Evolutionary conservation across 257 asterid species (phyloP), one percentile per base, ranked within the genome.

Genomic region (Solanum bulbocastanum): DNA sequence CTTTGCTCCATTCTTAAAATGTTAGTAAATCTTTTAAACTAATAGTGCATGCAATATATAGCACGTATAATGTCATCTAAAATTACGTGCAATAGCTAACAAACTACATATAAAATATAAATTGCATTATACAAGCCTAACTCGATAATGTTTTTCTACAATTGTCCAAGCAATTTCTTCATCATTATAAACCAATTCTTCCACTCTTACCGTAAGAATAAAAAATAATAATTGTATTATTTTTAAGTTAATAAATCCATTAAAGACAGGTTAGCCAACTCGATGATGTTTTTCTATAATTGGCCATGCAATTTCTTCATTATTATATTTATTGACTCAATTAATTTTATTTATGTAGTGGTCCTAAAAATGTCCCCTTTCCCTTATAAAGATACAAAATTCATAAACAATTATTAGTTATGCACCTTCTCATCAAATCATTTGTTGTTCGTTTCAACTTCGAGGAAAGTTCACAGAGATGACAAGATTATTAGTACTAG

Each of bases 381-480:
- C 44, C 42, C 86, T 82, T 49, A 46, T 20, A 37, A 32, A n/a
- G 66, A 52, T 3, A 82, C 42, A 49, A 18, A 49, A 82, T 37
- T 37, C 56, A 3, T 82, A 4, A 82, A 25, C 5, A 82, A 75
- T 82, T 6, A 49, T 82, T 49, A 18, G 9, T 49, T 3, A 3
- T 30, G 69, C 11, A 46, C 86, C 86, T 52, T 82, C 69, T 49
- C 32, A 49, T 82, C 32, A 49, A 49, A 82, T 82, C 7, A 49
- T 32, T 27, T 82, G 68, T 82, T 52, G 30, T 5, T 20, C 42
- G 10, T 18, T 49, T 10, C 86, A 49, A 30, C 10, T 3, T 81
- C 85, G 7, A 49, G 85, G 84, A 79, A 81, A 81, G 85, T 49
- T 49, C 85, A 30, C 30, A 81, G 39, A 81, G 42, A 81, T 46